Conservation (phyloP, 2,329 filamentous ascomycete genomes). For the Fusarium ambrosium region DNA sequence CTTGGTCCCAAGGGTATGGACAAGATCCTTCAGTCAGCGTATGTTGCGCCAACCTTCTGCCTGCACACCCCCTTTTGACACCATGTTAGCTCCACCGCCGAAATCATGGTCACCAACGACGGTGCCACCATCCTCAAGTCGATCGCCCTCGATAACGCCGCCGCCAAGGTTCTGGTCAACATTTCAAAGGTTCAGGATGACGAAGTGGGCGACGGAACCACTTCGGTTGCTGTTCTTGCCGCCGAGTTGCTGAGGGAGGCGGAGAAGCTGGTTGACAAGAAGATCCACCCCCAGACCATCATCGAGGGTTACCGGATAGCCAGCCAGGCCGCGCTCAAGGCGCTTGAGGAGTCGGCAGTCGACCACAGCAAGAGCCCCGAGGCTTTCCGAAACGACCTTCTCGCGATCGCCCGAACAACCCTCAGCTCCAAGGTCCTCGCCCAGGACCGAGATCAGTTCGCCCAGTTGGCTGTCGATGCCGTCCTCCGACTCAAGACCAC, state of each 20-base stretch:
- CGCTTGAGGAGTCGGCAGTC: constrained; percentile 85
- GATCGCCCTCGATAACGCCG: constrained; percentile 97
- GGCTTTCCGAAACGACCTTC: constrained; percentile 89
- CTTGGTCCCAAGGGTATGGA: constrained; percentile 99
- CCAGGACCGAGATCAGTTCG: constrained; percentile 93
- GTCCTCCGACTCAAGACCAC: constrained; percentile 91
- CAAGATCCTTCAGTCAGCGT: constrained; percentile 97
- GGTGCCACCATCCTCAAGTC: constrained; percentile 98
- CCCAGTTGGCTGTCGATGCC: constrained; percentile 89
- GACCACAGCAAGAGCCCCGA: constrained; percentile 88
- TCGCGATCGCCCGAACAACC: constrained; percentile 93
- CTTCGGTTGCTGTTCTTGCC: constrained; percentile 95
- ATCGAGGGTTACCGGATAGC: constrained; percentile 99
- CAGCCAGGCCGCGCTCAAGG: constrained; percentile 86
- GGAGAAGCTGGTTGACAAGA: constrained; percentile 96
- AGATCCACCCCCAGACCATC: constrained; percentile 99
- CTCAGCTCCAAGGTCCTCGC: constrained; percentile 97
- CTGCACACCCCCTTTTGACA: constrained; percentile 39
- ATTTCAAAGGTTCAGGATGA: constrained; percentile 99
- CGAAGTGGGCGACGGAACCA: constrained; percentile 97
- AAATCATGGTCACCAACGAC: constrained; percentile 99
- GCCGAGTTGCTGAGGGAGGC: constrained; percentile 96
- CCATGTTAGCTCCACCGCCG: constrained; percentile 82
- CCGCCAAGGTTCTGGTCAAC: constrained; percentile 97
- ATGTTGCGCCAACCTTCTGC: constrained; percentile 56